Evolutionary conservation across 108 stramenopile species (phyloP).

Genomic region (Fistulifera pelliculosa): DNA sequence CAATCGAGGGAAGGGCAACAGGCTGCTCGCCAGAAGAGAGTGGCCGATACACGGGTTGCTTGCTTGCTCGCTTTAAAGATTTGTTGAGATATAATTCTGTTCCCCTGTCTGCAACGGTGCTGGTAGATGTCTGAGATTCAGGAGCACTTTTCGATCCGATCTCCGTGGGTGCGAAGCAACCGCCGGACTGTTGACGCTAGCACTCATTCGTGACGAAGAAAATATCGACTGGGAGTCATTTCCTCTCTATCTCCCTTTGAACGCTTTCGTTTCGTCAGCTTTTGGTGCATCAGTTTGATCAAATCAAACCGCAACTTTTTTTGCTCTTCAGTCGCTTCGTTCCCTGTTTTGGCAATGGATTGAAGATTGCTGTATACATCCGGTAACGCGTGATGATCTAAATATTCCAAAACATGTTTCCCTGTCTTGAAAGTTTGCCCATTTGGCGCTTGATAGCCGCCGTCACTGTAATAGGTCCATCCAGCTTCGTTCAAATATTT

Average conservation of each 20-base stretch:
- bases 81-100: neutral
- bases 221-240: neutral
- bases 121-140: no score
- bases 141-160: no score
- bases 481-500: slow-evolving; percentile 1
- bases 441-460: neutral
- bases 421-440: neutral
- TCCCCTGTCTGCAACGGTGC: neutral
- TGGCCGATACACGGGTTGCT: neutral
- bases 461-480: neutral
- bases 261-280: neutral
- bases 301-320: neutral
- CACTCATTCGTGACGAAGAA: no score
- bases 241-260: neutral
- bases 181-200: no score
- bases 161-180: no score
- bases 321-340: neutral
- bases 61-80: neutral
- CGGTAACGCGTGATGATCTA: neutral
- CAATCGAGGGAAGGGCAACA: neutral
- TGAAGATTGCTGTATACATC: slow-evolving; percentile 1
- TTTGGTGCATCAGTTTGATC: neutral
- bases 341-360: neutral
- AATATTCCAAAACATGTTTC: neutral
- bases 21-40: neutral